Evolutionary conservation across 768 basidiomycete genomes (phyloP).

Genomic region (Coprinopsis marcescibilis): DNA sequence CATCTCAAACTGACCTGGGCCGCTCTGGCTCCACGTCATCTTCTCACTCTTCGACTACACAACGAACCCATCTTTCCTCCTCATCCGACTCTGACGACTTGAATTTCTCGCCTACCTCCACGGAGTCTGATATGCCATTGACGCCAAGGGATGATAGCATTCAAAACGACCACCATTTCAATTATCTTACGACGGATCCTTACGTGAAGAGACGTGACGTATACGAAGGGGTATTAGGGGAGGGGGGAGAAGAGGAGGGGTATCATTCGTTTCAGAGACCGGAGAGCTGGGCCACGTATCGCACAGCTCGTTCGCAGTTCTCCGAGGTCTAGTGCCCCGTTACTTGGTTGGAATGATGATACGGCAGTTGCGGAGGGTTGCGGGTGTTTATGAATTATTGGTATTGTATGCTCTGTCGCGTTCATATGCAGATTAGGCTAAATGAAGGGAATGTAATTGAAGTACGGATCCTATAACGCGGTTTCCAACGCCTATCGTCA

Average conservation of each 20-base stretch:
- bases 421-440: no score
- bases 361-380: no score
- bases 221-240: neutral
- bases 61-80: slow-evolving; percentile 11
- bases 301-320: slow-evolving; percentile 29
- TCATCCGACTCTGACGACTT: neutral
- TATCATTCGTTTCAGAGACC: slow-evolving; percentile 16
- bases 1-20: slow-evolving; percentile 9
- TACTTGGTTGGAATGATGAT: no score
- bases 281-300: slow-evolving; percentile 29
- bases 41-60: slow-evolving; percentile 13
- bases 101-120: neutral
- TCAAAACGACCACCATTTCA: no score
- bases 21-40: slow-evolving; percentile 9
- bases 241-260: neutral
- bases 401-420: no score
- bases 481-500: no score
- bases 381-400: no score
- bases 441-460: no score
- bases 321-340: slow-evolving; percentile 10
- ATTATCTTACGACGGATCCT: no score
- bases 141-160: slow-evolving; percentile 17
- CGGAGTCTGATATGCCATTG: slow-evolving; percentile 14
- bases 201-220: slow-evolving; percentile 1
- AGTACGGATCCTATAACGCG: no score